phyloP scores from a whole-genome alignment of 345 rosid genomes.

The Dipteronia sinensis region DNA sequence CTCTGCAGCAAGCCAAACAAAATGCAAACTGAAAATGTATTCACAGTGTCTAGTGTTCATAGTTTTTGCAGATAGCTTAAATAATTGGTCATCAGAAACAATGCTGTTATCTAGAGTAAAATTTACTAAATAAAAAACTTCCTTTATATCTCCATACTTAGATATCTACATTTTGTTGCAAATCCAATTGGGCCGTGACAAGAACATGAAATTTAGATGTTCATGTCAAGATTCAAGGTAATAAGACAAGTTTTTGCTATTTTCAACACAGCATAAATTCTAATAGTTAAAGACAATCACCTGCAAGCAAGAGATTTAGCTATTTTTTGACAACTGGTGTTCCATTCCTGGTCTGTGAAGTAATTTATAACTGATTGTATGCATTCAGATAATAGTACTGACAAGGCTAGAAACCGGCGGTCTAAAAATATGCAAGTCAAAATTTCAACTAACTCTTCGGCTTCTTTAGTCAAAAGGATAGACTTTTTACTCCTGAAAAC shows the following conservation, averaged over 20 bases:
- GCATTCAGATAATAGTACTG: constrained; percentile 49
- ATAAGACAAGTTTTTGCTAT: background rate
- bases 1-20: background rate
- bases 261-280: constrained; percentile 11
- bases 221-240: background rate
- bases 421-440: constrained; percentile 55
- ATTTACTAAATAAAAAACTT: background rate
- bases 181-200: background rate
- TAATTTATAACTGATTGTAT: constrained; percentile 51
- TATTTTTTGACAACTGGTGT: constrained; percentile 53
- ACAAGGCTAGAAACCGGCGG: constrained; percentile 65
- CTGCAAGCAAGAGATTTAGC: constrained; percentile 72
- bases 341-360: constrained; percentile 83
- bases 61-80: background rate
- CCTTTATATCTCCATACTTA: background rate
- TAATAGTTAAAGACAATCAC: constrained; percentile 32
- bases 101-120: background rate
- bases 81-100: background rate
- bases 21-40: too few relatives aligned
- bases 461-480: constrained; percentile 53
- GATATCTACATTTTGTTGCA: background rate
- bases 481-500: constrained; percentile 51
- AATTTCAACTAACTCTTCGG: constrained; percentile 59
- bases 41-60: background rate
- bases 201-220: background rate